These are phyloP conservation scores for Cytauxzoon felis DNA, from an alignment of 169 alveolate species.

Conservation along the genomic window DNA sequence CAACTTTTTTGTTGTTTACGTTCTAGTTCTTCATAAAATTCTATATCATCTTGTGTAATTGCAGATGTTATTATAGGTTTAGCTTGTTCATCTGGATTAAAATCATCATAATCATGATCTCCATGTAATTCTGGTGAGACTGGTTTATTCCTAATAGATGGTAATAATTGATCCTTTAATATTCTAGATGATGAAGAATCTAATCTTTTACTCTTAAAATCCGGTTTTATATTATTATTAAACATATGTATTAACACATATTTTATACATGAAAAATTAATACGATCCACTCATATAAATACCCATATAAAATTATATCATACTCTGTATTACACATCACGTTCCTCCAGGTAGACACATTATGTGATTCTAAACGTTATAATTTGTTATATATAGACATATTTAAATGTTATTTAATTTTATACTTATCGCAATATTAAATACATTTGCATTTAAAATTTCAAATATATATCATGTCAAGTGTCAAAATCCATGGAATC, in stretches of 20 bases:
- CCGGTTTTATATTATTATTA: too few relatives aligned
- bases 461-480: too few relatives aligned
- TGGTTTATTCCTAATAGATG: constrained; percentile 4
- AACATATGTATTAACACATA: too few relatives aligned
- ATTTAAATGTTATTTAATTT: neutral
- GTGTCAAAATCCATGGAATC: constrained; percentile 12
- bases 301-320: too few relatives aligned
- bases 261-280: too few relatives aligned
- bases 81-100: neutral
- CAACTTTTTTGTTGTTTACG: constrained; percentile 17
- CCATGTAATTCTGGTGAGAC: constrained; percentile 17
- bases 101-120: constrained; percentile 2
- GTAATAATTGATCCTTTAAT: neutral
- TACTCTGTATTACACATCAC: too few relatives aligned
- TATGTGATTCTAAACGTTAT: neutral
- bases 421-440: neutral
- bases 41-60: constrained; percentile 40
- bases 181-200: neutral
- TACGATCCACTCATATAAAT: too few relatives aligned
- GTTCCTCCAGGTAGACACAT: too few relatives aligned
- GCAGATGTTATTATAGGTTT: constrained; percentile 43
- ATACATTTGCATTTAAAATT: neutral
- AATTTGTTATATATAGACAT: neutral
- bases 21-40: constrained; percentile 28
- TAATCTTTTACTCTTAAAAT: too few relatives aligned